Evolutionary conservation across 2,329 filamentous ascomycete genomes (phyloP).

Genomic region (Xylaria polymorpha): DNA sequence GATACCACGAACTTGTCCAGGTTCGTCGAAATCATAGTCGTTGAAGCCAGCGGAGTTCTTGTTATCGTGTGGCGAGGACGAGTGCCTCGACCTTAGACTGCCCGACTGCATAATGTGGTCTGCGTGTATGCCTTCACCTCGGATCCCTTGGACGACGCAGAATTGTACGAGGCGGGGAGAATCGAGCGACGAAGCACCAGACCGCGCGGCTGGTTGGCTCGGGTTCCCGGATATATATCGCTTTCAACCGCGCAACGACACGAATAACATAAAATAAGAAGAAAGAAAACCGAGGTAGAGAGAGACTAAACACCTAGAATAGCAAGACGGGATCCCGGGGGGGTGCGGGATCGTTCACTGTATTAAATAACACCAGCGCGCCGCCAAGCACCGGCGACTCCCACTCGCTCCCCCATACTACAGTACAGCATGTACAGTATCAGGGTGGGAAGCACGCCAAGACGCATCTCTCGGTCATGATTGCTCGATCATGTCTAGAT

Average conservation of each 20-base stretch:
- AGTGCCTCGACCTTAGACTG: slow-evolving; percentile 47
- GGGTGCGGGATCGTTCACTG: neutral
- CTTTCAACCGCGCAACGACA: neutral
- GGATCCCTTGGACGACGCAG: slow-evolving; percentile 2
- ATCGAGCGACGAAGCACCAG: slow-evolving; percentile 5
- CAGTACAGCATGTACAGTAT: neutral
- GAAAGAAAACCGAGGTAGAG: neutral
- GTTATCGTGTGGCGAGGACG: slow-evolving; percentile 46
- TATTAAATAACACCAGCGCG: slow-evolving; percentile 10
- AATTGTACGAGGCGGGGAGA: slow-evolving; percentile 3
- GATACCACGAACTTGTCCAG: slow-evolving; percentile 57
- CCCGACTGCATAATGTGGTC: slow-evolving; percentile 43
- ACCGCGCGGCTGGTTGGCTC: neutral
- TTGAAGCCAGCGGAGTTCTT: slow-evolving; percentile 47
- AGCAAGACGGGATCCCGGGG: neutral
- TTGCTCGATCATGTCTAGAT: slow-evolving; percentile 30
- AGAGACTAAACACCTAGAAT: neutral
- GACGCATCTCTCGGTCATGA: slow-evolving; percentile 27
- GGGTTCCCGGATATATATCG: slow-evolving; percentile 1
- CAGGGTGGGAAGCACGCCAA: slow-evolving; percentile 30
- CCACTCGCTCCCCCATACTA: neutral
- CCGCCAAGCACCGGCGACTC: slow-evolving; percentile 28
- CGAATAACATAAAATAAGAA: neutral
- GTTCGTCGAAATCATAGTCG: slow-evolving; percentile 44
- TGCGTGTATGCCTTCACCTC: neutral